Evolutionary conservation across 176 grass and related monocot genomes (phyloP).

Genomic region (Oryza meridionalis): DNA sequence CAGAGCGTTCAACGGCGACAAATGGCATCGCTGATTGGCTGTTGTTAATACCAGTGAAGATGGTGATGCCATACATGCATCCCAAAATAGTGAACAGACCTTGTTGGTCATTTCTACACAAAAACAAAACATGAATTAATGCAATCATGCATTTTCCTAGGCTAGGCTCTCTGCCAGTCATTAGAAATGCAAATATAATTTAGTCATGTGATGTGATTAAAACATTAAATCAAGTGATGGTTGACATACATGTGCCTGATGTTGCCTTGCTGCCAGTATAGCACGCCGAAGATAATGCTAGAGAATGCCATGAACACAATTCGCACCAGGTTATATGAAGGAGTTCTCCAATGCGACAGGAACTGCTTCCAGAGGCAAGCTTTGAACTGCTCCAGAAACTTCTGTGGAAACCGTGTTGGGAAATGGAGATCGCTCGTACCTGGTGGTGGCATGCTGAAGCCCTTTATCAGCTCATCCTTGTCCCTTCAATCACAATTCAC

Average conservation of each 20-base stretch:
- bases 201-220: not conserved
- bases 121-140: not conserved
- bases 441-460: conserved; percentile 38
- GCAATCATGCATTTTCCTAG: not conserved
- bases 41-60: conserved; percentile 51
- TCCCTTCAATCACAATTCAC: conserved; percentile 38
- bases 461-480: conserved; percentile 30
- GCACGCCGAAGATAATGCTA: conserved; percentile 21
- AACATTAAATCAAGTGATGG: not conserved
- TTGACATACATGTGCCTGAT: not conserved
- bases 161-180: not conserved
- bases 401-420: conserved; percentile 46
- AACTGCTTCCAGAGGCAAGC: conserved; percentile 68
- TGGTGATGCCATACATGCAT: conserved; percentile 38
- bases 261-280: conserved; percentile 47
- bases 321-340: conserved; percentile 56
- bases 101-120: conserved; percentile 4
- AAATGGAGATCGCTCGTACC: conserved; percentile 48
- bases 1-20: conserved; percentile 45
- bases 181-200: not conserved
- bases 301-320: conserved; percentile 38
- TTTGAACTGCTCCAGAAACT: conserved; percentile 51
- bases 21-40: conserved; percentile 53
- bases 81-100: conserved; percentile 65
- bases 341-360: conserved; percentile 67